Evolutionary conservation across 768 basidiomycete genomes (phyloP), one percentile per base, ranked within the genome.

Genomic region (Candolleomyces aberdarensis): DNA sequence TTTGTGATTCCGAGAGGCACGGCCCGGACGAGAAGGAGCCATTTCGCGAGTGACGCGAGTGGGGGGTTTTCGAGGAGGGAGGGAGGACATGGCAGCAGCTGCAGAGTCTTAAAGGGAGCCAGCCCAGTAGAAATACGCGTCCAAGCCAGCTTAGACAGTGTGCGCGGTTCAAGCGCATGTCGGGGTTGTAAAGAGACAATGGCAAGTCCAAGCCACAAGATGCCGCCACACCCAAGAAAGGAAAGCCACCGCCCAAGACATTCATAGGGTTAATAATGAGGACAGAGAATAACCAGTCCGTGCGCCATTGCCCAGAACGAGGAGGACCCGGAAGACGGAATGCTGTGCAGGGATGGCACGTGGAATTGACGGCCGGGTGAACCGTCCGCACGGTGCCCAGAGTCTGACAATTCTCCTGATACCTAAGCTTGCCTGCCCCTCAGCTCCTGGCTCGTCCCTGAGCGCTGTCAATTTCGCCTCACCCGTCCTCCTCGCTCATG

Each of bases 271-370:
- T 26, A 11, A 36, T 36, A 11, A 36, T 11, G 11, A 36, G 6
- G 36, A 36, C 8, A 36, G 36, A 36, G 36, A 2, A 26, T 3
- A 26, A 26, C 26, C 3, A 26, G 26, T n/a, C n/a, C n/a, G n/a
- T n/a, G n/a, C n/a, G n/a, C 32, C 32, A 32, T 32, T 32, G 26
- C 26, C 26, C 26, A 26, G 26, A 26, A 26, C 26, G 26, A 26
- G 26, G 26, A 50, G 22, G 14, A 22, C 13, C 3, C 15, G 13
- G 10, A 15, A 6, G 17, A 22, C 1, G 8, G 20, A 58, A 58
- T 15, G 51, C 51, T 59, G 58, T 50, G 58, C 58, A 9, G 26
- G 26, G 26, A 26, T 26, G 39, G 52, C 52, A 53, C 52, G 52
- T 53, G 52, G 8, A 36, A 36, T 36, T 36, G 36, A 7, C 36